Evolutionary conservation across 371 early-diverging fungal genomes (phyloP).

Genomic region (Mortierella sp.): DNA sequence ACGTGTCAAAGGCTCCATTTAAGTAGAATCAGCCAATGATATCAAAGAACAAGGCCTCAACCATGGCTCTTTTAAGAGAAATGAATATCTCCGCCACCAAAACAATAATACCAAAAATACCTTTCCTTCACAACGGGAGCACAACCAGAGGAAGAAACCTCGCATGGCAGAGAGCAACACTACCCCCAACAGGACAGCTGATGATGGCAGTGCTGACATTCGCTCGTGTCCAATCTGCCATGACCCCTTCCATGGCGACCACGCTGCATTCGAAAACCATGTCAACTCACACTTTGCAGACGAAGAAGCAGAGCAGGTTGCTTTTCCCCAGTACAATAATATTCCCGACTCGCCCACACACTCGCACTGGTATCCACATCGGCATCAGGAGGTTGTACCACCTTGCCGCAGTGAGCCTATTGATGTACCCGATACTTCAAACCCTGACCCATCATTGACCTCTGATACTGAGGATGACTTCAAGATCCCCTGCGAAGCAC

Average conservation of each 20-base stretch:
- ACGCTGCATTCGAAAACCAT: constrained; percentile 43
- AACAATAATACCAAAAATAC: background rate
- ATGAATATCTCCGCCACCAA: constrained; percentile 18
- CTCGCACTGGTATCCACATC: background rate
- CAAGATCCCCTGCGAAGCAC: constrained; percentile 40
- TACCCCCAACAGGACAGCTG: background rate
- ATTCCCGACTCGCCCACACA: background rate
- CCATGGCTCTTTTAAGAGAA: background rate
- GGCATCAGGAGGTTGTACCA: background rate
- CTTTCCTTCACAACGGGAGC: background rate
- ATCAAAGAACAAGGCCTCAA: background rate
- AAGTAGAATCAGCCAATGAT: constrained; percentile 14
- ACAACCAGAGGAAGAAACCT: background rate
- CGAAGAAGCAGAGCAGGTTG: background rate
- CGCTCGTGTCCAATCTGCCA: constrained; percentile 46
- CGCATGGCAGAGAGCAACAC: background rate
- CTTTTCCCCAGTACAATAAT: background rate
- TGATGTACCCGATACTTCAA: background rate
- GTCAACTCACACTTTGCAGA: constrained; percentile 40
- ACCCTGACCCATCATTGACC: background rate
- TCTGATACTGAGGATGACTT: background rate
- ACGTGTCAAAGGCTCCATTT: constrained; percentile 26
- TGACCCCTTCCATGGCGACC: constrained; percentile 33
- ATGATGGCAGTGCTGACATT: background rate
- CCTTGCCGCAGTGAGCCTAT: background rate